A percentile compares a stretch with the other conserved stretches of the same genome.
phyloP scores from a whole-genome alignment of 2,329 filamentous ascomycete genomes.

The Penicillium olsonii region DNA sequence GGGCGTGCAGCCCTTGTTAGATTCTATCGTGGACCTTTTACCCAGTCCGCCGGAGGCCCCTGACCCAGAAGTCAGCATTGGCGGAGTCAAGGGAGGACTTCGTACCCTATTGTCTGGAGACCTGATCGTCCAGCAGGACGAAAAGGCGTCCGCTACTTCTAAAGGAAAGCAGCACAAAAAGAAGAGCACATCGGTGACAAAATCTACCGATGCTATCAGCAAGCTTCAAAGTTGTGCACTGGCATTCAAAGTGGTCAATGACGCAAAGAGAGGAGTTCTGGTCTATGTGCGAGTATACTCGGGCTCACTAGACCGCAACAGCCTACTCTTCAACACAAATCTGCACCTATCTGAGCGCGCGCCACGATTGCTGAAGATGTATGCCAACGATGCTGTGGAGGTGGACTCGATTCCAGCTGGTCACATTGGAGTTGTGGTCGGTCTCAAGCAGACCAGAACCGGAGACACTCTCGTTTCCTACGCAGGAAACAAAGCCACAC shows the following conservation, averaged over 20 bases:
- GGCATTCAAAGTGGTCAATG: constrained; percentile 92
- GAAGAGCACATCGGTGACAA: constrained; percentile 44
- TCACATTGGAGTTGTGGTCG: constrained; percentile 91
- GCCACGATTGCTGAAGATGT: constrained; percentile 82
- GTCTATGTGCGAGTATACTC: constrained; percentile 93
- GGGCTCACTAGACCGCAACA: constrained; percentile 73
- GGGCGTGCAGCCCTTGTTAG: constrained; percentile 86
- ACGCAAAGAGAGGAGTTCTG: constrained; percentile 79
- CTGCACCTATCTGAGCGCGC: constrained; percentile 76
- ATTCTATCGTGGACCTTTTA: constrained; percentile 83
- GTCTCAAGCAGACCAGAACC: constrained; percentile 86
- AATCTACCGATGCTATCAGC: constrained; percentile 48
- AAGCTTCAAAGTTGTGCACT: constrained; percentile 70
- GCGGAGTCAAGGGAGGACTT: constrained; percentile 57
- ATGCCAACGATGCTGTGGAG: constrained; percentile 82
- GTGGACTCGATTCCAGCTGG: constrained; percentile 77
- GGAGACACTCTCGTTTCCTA: constrained; percentile 88
- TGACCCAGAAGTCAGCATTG: constrained; percentile 74
- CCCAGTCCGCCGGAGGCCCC: constrained; percentile 80
- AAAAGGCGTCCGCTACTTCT: constrained; percentile 28
- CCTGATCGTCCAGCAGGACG: constrained; percentile 39
- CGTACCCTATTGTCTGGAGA: constrained; percentile 51
- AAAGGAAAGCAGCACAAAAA: constrained; percentile 43
- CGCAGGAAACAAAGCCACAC: constrained; percentile 62
- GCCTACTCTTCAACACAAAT: constrained; percentile 83